Base-by-base conservation (phyloP, 768 basidiomycete genomes). In the Porphyrellus cyaneotinctus region DNA sequence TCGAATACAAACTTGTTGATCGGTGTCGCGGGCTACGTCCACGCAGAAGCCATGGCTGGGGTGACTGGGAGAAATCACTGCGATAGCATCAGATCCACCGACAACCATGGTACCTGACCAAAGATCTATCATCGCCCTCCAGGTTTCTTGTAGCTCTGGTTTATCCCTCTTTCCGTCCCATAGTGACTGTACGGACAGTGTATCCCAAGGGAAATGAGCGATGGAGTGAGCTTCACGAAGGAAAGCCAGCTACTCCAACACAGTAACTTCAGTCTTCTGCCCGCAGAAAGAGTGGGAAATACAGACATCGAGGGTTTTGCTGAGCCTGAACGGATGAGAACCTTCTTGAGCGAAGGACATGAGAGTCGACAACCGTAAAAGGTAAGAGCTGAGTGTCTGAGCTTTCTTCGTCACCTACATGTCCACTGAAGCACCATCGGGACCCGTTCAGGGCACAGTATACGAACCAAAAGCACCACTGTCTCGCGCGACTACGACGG, bases 401-500 rank as follows among this genome's bases (percentile, higher is more conserved):
- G n/a, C n/a, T 53, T 49, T 53, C 61, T 47, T 51, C 53, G 32
- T 38, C 49, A 54, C 47, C 43, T 26, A 45, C 58, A 62, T 71
- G 64, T 20, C 63, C 35, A 52, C 69, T 46, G 58, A 52, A 50
- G 22, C 52, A 53, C 42, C 57, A 18, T 49, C 58, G 47, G 49
- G 52, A 30, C 52, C 54, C 49, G 51, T 54, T 33, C 59, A 58
- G 51, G 58, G 46, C 26, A 51, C 52, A n/a, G n/a, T n/a, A 31
- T 79, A 75, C 58, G 73, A 81, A 41, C 75, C 79, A 31, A 86
- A 82, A 59, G 72, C 81, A 17, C 65, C 83, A 6, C 62, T 87
- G 18, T 66, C 76, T 51, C 79, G 82, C 60, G 82, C 85, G 24
- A 74, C 83, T 7, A 72, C 71, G 3, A 70, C 79, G 30, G 85